These are phyloP conservation scores for Wickerhamomyces bovis DNA, from an alignment of 805 yeast species.

Conservation along the genomic window DNA sequence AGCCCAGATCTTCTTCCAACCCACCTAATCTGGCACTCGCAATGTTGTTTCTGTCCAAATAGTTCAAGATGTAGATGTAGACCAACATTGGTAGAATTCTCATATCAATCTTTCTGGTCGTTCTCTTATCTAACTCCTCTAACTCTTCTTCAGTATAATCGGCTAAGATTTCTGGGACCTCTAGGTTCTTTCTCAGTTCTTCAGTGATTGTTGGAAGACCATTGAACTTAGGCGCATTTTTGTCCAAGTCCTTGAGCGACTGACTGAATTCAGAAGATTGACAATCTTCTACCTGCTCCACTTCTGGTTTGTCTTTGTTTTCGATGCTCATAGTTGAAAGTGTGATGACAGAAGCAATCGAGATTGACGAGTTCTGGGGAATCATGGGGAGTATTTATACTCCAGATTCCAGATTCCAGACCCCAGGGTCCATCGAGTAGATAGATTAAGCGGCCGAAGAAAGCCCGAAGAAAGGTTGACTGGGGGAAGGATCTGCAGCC, in stretches of 20 bases:
- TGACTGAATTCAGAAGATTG: neutral
- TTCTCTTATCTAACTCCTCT: constrained; percentile 33
- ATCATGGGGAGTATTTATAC: neutral
- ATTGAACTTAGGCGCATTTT: neutral
- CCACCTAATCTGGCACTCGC: constrained; percentile 46
- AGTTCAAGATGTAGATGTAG: constrained; percentile 45
- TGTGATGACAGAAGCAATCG: too few relatives aligned
- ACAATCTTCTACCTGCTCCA: neutral
- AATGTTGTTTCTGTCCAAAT: constrained; percentile 44
- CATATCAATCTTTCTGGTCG: constrained; percentile 42
- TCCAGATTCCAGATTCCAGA: neutral
- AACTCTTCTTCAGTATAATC: constrained; percentile 35
- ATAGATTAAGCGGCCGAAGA: too few relatives aligned
- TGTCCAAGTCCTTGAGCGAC: neutral
- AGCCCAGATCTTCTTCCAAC: constrained; percentile 38
- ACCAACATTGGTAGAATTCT: constrained; percentile 46
- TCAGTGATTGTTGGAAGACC: constrained; percentile 7
- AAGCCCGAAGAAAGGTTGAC: too few relatives aligned
- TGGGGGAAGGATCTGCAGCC: neutral
- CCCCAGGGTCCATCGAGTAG: too few relatives aligned
- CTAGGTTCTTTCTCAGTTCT: constrained; percentile 9
- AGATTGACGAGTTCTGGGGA: neutral
- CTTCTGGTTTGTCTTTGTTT: neutral
- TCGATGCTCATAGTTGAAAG: neutral
- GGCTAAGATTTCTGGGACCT: constrained; percentile 20